Evolutionary conservation across 345 rosid species (phyloP).

Genomic region (Bretschneidera sinensis): DNA sequence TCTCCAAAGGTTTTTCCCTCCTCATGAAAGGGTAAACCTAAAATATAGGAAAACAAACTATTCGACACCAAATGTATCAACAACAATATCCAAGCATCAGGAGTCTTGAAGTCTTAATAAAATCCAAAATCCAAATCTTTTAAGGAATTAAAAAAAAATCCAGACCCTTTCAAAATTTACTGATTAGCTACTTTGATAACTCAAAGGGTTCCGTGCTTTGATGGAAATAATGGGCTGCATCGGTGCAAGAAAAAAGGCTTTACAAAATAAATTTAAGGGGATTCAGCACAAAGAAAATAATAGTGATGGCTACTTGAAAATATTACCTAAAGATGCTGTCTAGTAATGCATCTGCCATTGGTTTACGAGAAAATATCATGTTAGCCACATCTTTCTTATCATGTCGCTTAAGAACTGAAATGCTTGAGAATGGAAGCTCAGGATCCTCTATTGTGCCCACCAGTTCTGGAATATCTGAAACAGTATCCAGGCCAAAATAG

Average conservation of each 20-base stretch:
- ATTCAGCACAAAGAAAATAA: neutral
- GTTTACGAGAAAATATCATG: conserved; percentile 71
- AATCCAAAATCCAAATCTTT: neutral
- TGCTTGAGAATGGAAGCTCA: conserved; percentile 70
- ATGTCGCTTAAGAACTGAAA: conserved; percentile 63
- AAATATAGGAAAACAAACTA: neutral
- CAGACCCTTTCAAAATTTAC: neutral
- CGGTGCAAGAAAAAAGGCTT: neutral
- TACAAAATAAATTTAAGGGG: neutral
- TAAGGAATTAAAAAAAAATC: neutral
- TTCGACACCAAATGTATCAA: neutral
- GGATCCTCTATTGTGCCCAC: conserved; percentile 85
- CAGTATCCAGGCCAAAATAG: conserved; percentile 61
- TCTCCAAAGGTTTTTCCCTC: neutral
- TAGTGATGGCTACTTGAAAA: neutral
- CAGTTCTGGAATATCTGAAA: conserved; percentile 63
- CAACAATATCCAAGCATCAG: neutral
- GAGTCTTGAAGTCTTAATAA: too few species aligned
- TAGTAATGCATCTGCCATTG: conserved; percentile 58
- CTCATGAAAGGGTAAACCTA: neutral
- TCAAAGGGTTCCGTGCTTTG: neutral
- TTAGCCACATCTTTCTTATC: conserved; percentile 49
- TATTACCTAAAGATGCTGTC: conserved; percentile 82
- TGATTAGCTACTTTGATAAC: neutral
- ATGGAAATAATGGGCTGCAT: neutral